Conservation (phyloP, 2,329 filamentous ascomycete genomes). For the Penicillium crustosum region DNA sequence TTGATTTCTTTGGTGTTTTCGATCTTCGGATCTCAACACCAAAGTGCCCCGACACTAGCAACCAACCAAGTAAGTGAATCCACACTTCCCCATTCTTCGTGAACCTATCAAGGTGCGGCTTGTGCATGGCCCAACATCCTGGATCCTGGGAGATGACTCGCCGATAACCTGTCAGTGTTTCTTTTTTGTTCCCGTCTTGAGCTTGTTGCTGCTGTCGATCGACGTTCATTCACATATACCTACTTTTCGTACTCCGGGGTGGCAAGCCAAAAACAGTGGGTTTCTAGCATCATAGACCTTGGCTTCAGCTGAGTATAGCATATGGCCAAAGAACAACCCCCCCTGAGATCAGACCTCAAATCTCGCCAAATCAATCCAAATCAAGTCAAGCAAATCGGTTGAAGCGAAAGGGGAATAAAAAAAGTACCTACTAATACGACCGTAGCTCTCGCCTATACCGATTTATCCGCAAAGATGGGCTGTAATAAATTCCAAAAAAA, state of each 20-base stretch:
- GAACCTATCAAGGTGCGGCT: constrained; percentile 25
- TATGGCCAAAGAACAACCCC: neutral
- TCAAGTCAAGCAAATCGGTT: neutral
- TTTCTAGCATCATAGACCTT: neutral
- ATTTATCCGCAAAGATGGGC: neutral
- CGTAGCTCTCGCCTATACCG: neutral
- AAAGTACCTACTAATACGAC: constrained; percentile 2
- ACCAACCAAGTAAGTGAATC: constrained; percentile 17
- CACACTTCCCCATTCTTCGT: constrained; percentile 1
- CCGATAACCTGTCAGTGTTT: constrained; percentile 14
- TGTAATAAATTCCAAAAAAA: neutral
- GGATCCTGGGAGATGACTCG: constrained; percentile 26
- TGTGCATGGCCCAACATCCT: constrained; percentile 26
- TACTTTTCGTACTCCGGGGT: constrained; percentile 14
- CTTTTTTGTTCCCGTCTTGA: neutral
- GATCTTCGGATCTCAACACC: constrained; percentile 23
- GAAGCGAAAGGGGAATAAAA: neutral
- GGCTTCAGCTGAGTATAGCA: constrained; percentile 13
- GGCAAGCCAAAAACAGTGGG: neutral
- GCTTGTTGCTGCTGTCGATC: constrained; percentile 7
- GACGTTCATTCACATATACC: constrained; percentile 14
- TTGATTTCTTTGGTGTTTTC: constrained; percentile 9
- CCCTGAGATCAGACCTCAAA: constrained; percentile 26
- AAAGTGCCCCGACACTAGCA: constrained; percentile 24
- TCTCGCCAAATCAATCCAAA: constrained; percentile 12